Percentiles rank a stretch among this genome's conserved stretches.
phyloP scores from a whole-genome alignment of 1,139 yeast genomes.

The Geotrichum australiense region DNA sequence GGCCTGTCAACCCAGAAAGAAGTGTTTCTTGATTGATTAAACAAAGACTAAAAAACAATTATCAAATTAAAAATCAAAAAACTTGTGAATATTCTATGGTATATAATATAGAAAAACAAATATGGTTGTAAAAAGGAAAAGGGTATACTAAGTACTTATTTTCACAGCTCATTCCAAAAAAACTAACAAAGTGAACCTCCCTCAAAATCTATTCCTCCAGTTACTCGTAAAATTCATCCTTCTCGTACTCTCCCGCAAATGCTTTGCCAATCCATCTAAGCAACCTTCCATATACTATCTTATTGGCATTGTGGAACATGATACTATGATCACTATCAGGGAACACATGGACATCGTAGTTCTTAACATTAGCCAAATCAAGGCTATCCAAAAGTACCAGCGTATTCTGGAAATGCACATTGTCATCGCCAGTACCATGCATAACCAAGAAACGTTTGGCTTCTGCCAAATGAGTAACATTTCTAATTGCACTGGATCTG shows the following conservation, averaged over 20 bases:
- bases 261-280: slow-evolving; percentile 67
- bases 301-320: slow-evolving; percentile 67
- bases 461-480: slow-evolving; percentile 44
- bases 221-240: too few species aligned
- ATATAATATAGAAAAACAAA: too few species aligned
- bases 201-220: too few species aligned
- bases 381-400: slow-evolving; percentile 65
- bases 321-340: slow-evolving; percentile 93
- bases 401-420: slow-evolving; percentile 89
- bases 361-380: slow-evolving; percentile 55
- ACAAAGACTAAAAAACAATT: too few species aligned
- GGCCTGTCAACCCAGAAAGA: too few species aligned
- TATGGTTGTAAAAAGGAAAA: too few species aligned
- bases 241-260: slow-evolving; percentile 51
- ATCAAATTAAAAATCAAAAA: too few species aligned
- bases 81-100: too few species aligned
- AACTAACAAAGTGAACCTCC: too few species aligned
- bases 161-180: too few species aligned
- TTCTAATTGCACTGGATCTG: slow-evolving; percentile 38
- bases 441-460: slow-evolving; percentile 67
- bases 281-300: slow-evolving; percentile 68
- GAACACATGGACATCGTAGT: slow-evolving; percentile 83
- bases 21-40: too few species aligned
- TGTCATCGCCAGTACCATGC: slow-evolving; percentile 98
- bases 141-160: too few species aligned